phyloP scores from a whole-genome alignment of 2,329 filamentous ascomycete species.

The Aspergillus japonicus region DNA sequence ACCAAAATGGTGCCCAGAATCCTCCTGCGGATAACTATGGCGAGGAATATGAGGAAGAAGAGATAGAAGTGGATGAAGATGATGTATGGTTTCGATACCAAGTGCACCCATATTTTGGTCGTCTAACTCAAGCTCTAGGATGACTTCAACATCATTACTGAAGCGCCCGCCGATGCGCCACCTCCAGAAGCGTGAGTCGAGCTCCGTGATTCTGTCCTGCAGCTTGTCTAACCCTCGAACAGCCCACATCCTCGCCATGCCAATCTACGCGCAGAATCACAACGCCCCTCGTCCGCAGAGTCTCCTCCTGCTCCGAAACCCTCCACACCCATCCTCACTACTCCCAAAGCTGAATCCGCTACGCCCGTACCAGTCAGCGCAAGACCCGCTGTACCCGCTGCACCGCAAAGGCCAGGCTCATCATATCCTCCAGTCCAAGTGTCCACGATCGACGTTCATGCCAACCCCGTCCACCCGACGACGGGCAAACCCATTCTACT shows the following conservation, averaged over 20 bases:
- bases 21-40: constrained; percentile 32
- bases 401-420: constrained; percentile 55
- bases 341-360: constrained; percentile 33
- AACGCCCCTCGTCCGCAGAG: constrained; percentile 36
- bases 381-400: constrained; percentile 35
- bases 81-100: constrained; percentile 19
- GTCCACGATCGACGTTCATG: constrained; percentile 82
- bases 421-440: constrained; percentile 67
- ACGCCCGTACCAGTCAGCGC: constrained; percentile 32
- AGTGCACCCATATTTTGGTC: no score
- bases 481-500: constrained; percentile 77
- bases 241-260: constrained; percentile 43
- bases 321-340: constrained; percentile 31
- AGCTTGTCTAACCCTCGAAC: constrained; percentile 20
- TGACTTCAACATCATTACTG: constrained; percentile 52
- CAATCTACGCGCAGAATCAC: constrained; percentile 35
- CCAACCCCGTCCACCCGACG: constrained; percentile 72
- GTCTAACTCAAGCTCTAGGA: constrained; percentile 32
- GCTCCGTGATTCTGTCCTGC: neutral
- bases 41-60: constrained; percentile 45
- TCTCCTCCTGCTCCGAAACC: constrained; percentile 31
- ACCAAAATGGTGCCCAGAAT: constrained; percentile 30
- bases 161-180: constrained; percentile 44
- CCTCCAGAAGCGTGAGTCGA: constrained; percentile 37
- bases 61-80: constrained; percentile 42